A percentile compares a stretch with the other conserved stretches of the same genome.
Evolutionary conservation across 83 land plant species (phyloP).

Genomic region (Picea abies): DNA sequence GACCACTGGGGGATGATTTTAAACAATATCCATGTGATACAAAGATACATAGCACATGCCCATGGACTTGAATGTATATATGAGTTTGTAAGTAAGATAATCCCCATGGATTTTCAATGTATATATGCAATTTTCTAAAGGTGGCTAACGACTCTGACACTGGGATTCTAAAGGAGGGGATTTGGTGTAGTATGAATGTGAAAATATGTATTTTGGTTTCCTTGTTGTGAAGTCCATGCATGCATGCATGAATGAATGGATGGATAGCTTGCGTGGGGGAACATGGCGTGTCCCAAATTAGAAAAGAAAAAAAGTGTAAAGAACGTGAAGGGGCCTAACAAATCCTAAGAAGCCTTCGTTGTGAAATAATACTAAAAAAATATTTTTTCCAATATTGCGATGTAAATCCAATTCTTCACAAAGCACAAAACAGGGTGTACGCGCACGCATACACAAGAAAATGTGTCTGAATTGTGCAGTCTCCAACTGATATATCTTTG

Average conservation of each 20-base stretch:
- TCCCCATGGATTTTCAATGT: no score
- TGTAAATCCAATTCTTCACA: neutral
- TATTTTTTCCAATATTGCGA: neutral
- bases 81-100: no score
- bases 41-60: no score
- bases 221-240: neutral
- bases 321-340: neutral
- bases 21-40: no score
- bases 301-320: neutral
- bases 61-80: no score
- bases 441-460: conserved; percentile 16
- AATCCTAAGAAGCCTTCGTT: neutral
- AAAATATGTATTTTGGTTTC: no score
- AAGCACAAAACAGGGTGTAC: conserved; percentile 2
- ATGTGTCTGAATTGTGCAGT: conserved; percentile 10
- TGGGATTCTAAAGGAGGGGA: no score
- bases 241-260: neutral
- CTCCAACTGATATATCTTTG: neutral
- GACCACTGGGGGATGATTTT: no score
- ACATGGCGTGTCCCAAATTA: neutral
- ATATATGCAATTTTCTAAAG: no score
- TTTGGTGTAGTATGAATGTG: no score
- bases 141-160: no score
- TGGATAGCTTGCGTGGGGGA: conserved; percentile 4
- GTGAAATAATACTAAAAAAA: neutral